Evolutionary conservation across 805 yeast species (phyloP).

Genomic region (Pichia exigua): DNA sequence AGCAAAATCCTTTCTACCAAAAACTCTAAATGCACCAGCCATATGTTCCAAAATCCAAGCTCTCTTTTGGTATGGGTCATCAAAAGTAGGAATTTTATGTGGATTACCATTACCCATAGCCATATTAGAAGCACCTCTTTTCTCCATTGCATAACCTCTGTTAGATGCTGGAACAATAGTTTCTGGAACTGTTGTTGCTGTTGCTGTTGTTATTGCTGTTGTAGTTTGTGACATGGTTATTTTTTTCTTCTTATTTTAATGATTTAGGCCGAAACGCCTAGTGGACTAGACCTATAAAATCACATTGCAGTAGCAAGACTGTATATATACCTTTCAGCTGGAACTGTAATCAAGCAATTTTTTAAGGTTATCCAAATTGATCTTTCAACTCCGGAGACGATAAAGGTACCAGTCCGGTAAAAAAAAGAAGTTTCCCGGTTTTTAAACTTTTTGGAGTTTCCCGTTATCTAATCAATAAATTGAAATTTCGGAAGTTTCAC

Average conservation of each 20-base stretch:
- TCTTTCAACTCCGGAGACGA: background rate
- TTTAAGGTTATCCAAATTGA: background rate
- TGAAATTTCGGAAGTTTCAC: background rate
- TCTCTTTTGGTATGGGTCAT: conserved; percentile 40
- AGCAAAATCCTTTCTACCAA: conserved; percentile 69
- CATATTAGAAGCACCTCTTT: conserved; percentile 53
- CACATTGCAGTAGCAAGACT: background rate
- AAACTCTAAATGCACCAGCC: conserved; percentile 79
- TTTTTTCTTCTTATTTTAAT: too few relatives aligned
- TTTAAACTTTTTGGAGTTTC: background rate
- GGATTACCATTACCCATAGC: conserved; percentile 48
- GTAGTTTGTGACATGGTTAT: conserved; percentile 1
- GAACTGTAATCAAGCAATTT: background rate
- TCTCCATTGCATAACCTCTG: conserved; percentile 35
- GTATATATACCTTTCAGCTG: background rate
- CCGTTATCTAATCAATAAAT: background rate
- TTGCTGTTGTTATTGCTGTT: background rate
- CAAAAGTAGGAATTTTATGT: conserved; percentile 42
- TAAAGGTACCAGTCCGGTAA: background rate
- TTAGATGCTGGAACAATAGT: conserved; percentile 25
- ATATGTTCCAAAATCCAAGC: conserved; percentile 57
- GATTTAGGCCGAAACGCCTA: too few relatives aligned
- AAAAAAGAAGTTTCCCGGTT: background rate
- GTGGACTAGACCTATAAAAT: background rate
- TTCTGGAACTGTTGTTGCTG: conserved; percentile 17